Base-by-base conservation (phyloP, 2,329 filamentous ascomycete species). In the Ophiostoma angusticollis region DNA sequence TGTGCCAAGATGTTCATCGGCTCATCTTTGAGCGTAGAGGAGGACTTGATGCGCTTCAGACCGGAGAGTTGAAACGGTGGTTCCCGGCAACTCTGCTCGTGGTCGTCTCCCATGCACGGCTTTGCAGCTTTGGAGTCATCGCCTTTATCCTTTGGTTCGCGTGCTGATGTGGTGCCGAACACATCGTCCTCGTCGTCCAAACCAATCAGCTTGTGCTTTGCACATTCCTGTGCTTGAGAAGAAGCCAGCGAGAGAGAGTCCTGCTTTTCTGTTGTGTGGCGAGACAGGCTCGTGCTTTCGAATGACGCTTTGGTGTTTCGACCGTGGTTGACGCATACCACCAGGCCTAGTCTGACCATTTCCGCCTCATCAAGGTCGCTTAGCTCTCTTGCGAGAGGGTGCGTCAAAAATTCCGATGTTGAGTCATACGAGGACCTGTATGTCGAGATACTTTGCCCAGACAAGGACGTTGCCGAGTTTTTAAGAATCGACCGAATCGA, bases 401-500 rank as follows among this genome's bases (percentile, higher is more conserved):
- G 41, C 13, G 30, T n/a, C 8, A 37, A 2, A 7, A 42, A 7
- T 3, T 47, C 47, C 1, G 41, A 30, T 6, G 19, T 21, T 4
- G 41, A 36, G 3, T 23, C 29, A 30, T 36, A 36, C 2, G 36
- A 37, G 1, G 45, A 39, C 1, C 33, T 17, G n/a, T 39, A 43
- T 3, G 41, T 36, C 19, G 40, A 37, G 9, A 31, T 6, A 7
- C 38, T 43, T 9, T 39, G 39, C 2, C 30, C 33, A 4, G 45
- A 43, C 24, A 37, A 11, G 11, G 38, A 33, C 2, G 40, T 31
- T 1, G 25, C 18, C 3, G 45, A 40, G n/a, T 33, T 35, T 14
- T 47, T 47, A 21, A 47, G 31, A 4, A 41, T 43, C 2, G 45
- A 36, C 6, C 40, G 42, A 19, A 42, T 27, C 4, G 28, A 29